Base-by-base conservation (phyloP, 345 rosid species). In the Toxicodendron radicans region DNA sequence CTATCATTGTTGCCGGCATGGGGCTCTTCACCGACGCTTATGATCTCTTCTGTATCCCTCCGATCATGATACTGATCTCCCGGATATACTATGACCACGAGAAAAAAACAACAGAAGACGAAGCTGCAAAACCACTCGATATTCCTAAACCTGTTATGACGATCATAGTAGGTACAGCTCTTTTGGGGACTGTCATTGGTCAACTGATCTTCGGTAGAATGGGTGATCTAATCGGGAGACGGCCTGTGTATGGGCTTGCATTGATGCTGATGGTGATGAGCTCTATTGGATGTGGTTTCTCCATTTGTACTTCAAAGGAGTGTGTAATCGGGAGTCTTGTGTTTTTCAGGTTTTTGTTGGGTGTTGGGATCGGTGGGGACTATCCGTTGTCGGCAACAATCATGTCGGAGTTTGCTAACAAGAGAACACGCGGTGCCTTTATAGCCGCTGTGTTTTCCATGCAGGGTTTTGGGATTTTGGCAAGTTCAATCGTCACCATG, bases 371-470 rank as follows among this genome's bases (percentile, higher is more conserved):
- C 41, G 97, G 97, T 0, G 97, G 97, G 0, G 97, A 91, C 63
- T 91, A 91, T 46, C 97, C 94, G 1, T 79, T 91, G 10, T 91
- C 97, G 2, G 97, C 94, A 0, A 89, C 94, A 6, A 89, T 91
- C 71, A 91, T 91, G 91, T 91, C 94, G 43, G 97, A 91, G 80
- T 91, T 89, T 10, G 94, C 97, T 3, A 91, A 91, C 73, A 87
- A 81, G 84, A 91, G 46, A 73, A 89, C 92, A 4, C 88, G 97
- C 1, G 97, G 97, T 0, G 83, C 88, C 8, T 89, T 91, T 76
- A 82, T 91, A 0, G 97, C 94, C 0, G 92, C 92, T 0, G 89
- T 91, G 41, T 91, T 91, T 46, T 89, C 94, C 1, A 85, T 91
- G 92, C 97, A 91, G 62, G 97, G 97, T 35, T 66, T 85, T 4